phyloP scores from a whole-genome alignment of 2,329 filamentous ascomycete genomes.

The Chaetomium sp. region DNA sequence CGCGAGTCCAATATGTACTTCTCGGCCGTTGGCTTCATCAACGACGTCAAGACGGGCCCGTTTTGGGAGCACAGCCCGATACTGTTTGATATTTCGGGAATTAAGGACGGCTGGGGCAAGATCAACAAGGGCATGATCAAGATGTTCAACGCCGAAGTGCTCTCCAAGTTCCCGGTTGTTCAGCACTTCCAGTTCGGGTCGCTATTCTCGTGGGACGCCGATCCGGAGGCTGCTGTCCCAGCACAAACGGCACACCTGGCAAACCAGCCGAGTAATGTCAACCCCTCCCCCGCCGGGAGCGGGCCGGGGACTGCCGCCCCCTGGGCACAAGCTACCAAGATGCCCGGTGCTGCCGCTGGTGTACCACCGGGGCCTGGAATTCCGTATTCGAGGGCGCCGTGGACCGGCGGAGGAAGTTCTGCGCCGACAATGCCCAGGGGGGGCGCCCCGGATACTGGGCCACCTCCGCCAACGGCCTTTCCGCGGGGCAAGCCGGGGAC shows the following conservation, averaged over 20 bases:
- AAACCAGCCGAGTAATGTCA: constrained; percentile 44
- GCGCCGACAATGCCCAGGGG: constrained; percentile 22
- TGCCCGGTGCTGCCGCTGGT: constrained; percentile 29
- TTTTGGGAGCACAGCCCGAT: constrained; percentile 98
- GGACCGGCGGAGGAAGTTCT: constrained; percentile 19
- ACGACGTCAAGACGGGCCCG: constrained; percentile 92
- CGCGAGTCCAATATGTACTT: constrained; percentile 83
- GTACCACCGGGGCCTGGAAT: constrained; percentile 36
- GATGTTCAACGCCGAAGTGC: constrained; percentile 97
- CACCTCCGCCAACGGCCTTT: constrained; percentile 31
- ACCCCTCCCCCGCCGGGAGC: constrained; percentile 1
- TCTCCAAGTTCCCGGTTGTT: constrained; percentile 97
- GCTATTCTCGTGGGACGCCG: constrained; percentile 74
- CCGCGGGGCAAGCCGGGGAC: constrained; percentile 37
- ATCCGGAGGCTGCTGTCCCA: constrained; percentile 59
- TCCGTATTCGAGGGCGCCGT: constrained; percentile 43
- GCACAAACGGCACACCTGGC: constrained; percentile 58
- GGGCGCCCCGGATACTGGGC: constrained; percentile 25
- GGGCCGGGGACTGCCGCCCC: constrained; percentile 34
- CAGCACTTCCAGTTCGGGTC: constrained; percentile 89
- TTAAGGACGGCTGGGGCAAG: constrained; percentile 94
- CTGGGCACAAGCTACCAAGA: constrained; percentile 36
- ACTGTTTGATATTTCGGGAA: constrained; percentile 89
- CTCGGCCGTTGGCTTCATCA: constrained; percentile 92
- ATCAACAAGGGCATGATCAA: constrained; percentile 99